Percentiles rank a stretch among this genome's conserved stretches.
These are phyloP conservation scores for Podospora australis DNA, from an alignment of 495 filamentous ascomycete genomes.

Conservation along the genomic window DNA sequence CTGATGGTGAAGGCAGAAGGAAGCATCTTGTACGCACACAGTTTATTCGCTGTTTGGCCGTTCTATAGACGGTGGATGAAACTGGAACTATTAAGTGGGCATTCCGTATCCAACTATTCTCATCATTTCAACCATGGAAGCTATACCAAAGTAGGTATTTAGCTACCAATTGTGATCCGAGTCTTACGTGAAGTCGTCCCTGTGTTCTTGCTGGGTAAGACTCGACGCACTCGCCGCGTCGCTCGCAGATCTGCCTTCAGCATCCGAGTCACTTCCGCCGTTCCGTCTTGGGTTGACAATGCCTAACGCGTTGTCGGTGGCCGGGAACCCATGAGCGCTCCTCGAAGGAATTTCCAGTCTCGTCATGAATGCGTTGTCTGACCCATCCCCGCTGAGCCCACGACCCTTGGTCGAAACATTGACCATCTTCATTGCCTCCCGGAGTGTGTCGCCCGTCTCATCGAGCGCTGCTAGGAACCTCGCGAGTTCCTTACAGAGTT, in stretches of 20 bases:
- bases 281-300: slow-evolving; percentile 9
- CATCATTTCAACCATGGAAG: too few relatives aligned
- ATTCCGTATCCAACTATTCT: too few relatives aligned
- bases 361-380: slow-evolving; percentile 38
- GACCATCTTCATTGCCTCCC: slow-evolving; percentile 68
- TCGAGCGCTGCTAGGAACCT: slow-evolving; percentile 91
- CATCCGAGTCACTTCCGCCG: slow-evolving; percentile 24
- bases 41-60: too few relatives aligned
- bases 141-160: background rate
- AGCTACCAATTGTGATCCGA: background rate
- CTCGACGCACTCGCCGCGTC: slow-evolving; percentile 26
- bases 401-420: slow-evolving; percentile 41
- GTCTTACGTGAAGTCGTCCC: slow-evolving; percentile 1
- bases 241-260: slow-evolving; percentile 21
- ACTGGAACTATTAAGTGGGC: too few relatives aligned
- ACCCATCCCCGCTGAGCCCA: slow-evolving; percentile 27
- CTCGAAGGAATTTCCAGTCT: slow-evolving; percentile 45
- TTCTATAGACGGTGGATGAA: too few relatives aligned
- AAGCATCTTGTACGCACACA: too few relatives aligned
- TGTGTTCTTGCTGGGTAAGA: slow-evolving; percentile 5
- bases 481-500: slow-evolving; percentile 90
- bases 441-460: slow-evolving; percentile 72
- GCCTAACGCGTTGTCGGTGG: slow-evolving; percentile 1
- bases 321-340: slow-evolving; percentile 22
- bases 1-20: too few relatives aligned